Base-by-base conservation (phyloP, 1,139 yeast species). In the Protomyces inouyei region DNA sequence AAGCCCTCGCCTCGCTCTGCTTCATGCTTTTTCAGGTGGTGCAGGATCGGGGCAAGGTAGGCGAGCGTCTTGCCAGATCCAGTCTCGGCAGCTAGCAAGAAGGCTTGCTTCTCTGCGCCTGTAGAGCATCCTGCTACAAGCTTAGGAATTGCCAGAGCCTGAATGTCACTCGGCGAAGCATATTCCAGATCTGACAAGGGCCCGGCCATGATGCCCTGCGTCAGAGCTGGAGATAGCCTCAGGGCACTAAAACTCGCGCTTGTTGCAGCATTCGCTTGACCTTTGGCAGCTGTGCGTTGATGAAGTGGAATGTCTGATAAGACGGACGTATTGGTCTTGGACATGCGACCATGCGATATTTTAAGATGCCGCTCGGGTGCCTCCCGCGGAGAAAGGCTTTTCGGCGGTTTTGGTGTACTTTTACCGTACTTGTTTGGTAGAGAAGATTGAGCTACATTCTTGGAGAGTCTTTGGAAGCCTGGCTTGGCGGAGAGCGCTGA, bases 1-100 rank as follows among this genome's bases (percentile, higher is more conserved):
- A 21, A 32, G 12, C 23, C 61, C 23, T 67, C 68, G 73, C 73
- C 72, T n/a, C 67, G 67, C 4, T 67, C 66, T 5, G 65, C 57
- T 21, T 57, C 65, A 4, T 53, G 56, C 14, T 28, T 35, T 68
- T 86, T 85, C 69, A 89, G 77, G 69, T 83, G 84, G 63, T 90
- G 87, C 60, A 92, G 70, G 48, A 92, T 69, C 0, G 96, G 91
- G 0, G 88, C 84, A 67, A 92, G 74, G 72, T 92, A 93, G 0
- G 97, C 91, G 85, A 96, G 84, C 0, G 98, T 93, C 74, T 93
- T 93, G 8, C 98, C 98, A 0, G 96, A 87, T 0, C 98, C 98
- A 0, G 98, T 93, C 73, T 93, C 98, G 1, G 97, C 97, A 1
- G 97, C 97, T 65, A 93, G 75, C 2, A 95, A 84, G 76, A 85